Percentiles rank a stretch among this genome's conserved stretches.
phyloP scores from a whole-genome alignment of 169 alveolate genomes.

The Plasmodium relictum region DNA sequence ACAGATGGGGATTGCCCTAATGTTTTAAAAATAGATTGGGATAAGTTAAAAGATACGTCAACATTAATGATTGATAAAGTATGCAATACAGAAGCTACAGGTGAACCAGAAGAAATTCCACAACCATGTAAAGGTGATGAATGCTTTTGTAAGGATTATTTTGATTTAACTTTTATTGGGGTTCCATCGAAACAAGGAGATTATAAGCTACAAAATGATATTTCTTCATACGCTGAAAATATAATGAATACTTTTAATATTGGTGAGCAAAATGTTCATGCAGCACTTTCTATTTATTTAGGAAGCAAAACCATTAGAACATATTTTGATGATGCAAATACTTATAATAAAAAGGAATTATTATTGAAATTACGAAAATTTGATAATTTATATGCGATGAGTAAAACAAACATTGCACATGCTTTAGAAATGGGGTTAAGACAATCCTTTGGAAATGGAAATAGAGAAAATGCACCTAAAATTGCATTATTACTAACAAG shows the following conservation, averaged over 20 bases:
- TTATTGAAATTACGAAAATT: constrained; percentile 2
- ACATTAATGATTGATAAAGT: constrained; percentile 43
- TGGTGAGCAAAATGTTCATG: constrained; percentile 44
- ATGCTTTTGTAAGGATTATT: constrained; percentile 54
- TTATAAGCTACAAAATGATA: constrained; percentile 4
- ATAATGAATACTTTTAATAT: constrained; percentile 30
- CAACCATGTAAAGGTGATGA: constrained; percentile 11
- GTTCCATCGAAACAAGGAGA: constrained; percentile 22
- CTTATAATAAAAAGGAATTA: constrained; percentile 37
- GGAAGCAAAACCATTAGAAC: constrained; percentile 5
- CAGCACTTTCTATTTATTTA: constrained; percentile 31
- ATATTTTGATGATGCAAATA: constrained; percentile 13
- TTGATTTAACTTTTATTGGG: constrained; percentile 49
- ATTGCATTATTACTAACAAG: constrained; percentile 40
- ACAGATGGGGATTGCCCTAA: constrained; percentile 59
- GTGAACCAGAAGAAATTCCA: not conserved
- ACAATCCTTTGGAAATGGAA: constrained; percentile 53
- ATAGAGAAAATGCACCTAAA: constrained; percentile 64
- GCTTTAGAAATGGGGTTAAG: constrained; percentile 45
- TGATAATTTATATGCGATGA: not conserved
- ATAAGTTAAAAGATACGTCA: constrained; percentile 45
- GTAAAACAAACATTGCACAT: constrained; percentile 44
- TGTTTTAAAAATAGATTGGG: constrained; percentile 56
- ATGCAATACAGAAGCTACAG: constrained; percentile 57
- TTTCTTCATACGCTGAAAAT: constrained; percentile 15